Evolutionary conservation across 495 filamentous ascomycete genomes (phyloP).

Genomic region (Penicillium pancosmium): DNA sequence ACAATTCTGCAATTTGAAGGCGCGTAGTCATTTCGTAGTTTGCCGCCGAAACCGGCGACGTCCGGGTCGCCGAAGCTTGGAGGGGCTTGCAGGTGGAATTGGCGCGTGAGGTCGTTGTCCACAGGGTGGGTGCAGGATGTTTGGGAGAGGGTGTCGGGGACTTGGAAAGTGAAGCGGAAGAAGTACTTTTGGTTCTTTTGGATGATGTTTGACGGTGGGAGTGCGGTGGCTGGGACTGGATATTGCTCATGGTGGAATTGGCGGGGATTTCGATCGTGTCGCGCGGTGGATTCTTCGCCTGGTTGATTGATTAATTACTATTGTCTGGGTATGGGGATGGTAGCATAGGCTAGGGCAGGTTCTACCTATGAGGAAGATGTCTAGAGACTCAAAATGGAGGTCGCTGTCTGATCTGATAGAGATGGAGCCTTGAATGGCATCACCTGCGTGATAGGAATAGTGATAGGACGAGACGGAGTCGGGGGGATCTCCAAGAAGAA

Average conservation of each 20-base stretch:
- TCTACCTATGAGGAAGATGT: not conserved
- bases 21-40: constrained; percentile 63
- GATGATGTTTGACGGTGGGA: constrained; percentile 62
- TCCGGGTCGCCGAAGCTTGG: constrained; percentile 64
- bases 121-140: constrained; percentile 39
- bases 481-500: constrained; percentile 5
- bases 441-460: constrained; percentile 1
- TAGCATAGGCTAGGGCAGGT: not conserved
- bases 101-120: constrained; percentile 48
- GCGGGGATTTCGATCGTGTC: not conserved
- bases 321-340: not conserved
- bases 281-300: not conserved
- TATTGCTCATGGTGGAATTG: constrained; percentile 1
- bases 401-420: not conserved
- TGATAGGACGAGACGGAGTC: not conserved
- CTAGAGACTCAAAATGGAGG: not conserved
- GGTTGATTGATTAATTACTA: not conserved
- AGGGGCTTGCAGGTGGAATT: constrained; percentile 69
- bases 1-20: constrained; percentile 67
- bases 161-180: constrained; percentile 74
- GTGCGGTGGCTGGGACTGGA: constrained; percentile 31
- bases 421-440: constrained; percentile 23
- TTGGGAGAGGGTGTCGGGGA: constrained; percentile 65
- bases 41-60: constrained; percentile 32
- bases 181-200: constrained; percentile 58